Evolutionary conservation across 2,329 filamentous ascomycete genomes (phyloP), one percentile per base, ranked within the genome.

Genomic region (Xylaria sp.): DNA sequence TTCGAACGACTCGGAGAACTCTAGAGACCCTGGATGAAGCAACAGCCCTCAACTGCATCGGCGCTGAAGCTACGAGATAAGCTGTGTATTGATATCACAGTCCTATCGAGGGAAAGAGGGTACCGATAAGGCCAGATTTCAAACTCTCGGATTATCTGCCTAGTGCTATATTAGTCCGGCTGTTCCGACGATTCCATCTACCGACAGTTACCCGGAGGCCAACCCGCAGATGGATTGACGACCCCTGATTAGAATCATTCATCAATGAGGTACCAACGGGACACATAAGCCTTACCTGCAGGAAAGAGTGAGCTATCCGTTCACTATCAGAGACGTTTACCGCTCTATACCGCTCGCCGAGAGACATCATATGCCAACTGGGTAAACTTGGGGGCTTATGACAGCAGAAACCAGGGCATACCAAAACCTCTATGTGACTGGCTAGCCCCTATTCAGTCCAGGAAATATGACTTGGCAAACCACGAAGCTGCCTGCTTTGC

Each of bases 21-120:
- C 35, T n/a, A 56, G 43, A 33, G 25, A 60, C 15, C 3, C 56
- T 8, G 51, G 60, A 60, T 65, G 63, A 65, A 40, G 19, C n/a
- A 0, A 42, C 8, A 17, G 12, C 17, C 17, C 3, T 35, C 9
- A 14, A 38, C n/a, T 4, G 1, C 38, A 14, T n/a, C n/a, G 37
- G 11, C 2, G 28, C 37, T 5, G 2, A 21, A 50, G 12, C 25
- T 2, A 31, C 9, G 23, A 49, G 17, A 21, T 31, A 17, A 25
- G 15, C 19, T 31, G 15, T 19, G 3, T 3, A 23, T 17, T 4
- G 17, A 4, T 25, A 21, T 40, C 40, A n/a, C n/a, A n/a, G n/a
- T n/a, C n/a, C n/a, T n/a, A n/a, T 11, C 7, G 21, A 14, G 28
- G 12, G 28, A n/a, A 6, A 33, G 12, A 46, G 28, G 1, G 12